These are phyloP conservation scores for Tarenaya hassleriana DNA, from an alignment of 345 rosid species.

Conservation along the genomic window DNA sequence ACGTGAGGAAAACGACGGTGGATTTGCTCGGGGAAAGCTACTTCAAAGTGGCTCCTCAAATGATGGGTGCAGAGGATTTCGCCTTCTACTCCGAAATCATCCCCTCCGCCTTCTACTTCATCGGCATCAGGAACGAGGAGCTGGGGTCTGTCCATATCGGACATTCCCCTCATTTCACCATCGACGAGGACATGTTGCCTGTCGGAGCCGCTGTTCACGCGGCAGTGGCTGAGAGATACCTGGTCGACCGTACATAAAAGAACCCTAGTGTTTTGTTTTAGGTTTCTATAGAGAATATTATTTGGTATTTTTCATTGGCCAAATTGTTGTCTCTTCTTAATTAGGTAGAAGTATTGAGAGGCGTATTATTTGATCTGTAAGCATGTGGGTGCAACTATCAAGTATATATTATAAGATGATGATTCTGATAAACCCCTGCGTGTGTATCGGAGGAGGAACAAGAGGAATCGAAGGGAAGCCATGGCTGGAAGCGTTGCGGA, in stretches of 20 bases:
- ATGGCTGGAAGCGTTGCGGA: too few species aligned
- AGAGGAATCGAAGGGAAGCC: too few species aligned
- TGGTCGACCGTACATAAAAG: constrained; percentile 29
- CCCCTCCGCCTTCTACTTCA: constrained; percentile 72
- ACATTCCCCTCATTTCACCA: constrained; percentile 77
- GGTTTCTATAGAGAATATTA: constrained; percentile 10
- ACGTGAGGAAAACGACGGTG: constrained; percentile 57
- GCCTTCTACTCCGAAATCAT: constrained; percentile 64
- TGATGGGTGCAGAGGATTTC: constrained; percentile 96
- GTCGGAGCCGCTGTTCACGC: constrained; percentile 79
- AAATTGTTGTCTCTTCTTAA: too few species aligned
- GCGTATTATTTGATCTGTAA: too few species aligned
- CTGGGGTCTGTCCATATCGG: constrained; percentile 61
- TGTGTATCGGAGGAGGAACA: too few species aligned
- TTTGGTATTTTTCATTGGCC: too few species aligned
- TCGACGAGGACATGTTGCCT: constrained; percentile 82
- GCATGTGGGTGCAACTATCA: too few species aligned
- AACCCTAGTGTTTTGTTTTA: constrained; percentile 10
- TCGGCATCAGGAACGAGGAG: constrained; percentile 74
- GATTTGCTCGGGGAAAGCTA: constrained; percentile 52
- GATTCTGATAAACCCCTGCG: too few species aligned
- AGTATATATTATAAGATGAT: too few species aligned
- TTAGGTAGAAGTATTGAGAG: too few species aligned
- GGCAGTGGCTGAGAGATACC: constrained; percentile 73
- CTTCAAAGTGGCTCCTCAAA: constrained; percentile 54